Evolutionary conservation across 2,329 filamentous ascomycete species (phyloP).

Genomic region (Malbranchea cinnamomea): DNA sequence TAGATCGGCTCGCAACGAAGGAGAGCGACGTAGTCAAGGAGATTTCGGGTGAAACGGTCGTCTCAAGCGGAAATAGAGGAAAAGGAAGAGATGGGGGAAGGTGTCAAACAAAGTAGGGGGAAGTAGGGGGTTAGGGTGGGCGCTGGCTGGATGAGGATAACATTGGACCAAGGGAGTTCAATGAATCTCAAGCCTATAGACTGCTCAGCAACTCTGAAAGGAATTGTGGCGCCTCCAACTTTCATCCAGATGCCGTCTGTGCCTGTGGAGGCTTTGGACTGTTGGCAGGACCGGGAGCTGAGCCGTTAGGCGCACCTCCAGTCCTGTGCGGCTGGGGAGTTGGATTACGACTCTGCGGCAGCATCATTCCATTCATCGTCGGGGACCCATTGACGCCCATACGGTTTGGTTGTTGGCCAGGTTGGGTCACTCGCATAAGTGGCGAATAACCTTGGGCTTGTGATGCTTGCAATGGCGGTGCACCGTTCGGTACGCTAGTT

Average conservation of each 20-base stretch:
- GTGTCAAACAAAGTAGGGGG: not conserved
- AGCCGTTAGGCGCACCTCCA: conserved; percentile 27
- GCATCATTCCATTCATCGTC: conserved; percentile 29
- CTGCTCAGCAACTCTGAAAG: no score
- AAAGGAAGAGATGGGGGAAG: not conserved
- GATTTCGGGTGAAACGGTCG: no score
- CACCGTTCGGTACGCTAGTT: conserved; percentile 19
- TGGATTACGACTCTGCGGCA: conserved; percentile 29
- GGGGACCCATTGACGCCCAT: conserved; percentile 26
- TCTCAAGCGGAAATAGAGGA: no score
- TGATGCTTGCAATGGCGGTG: conserved; percentile 27
- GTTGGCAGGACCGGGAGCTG: conserved; percentile 23
- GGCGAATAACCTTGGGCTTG: conserved; percentile 38
- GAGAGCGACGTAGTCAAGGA: no score
- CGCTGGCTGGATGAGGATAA: not conserved
- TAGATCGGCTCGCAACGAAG: no score
- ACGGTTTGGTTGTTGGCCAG: conserved; percentile 25
- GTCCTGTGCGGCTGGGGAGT: conserved; percentile 33
- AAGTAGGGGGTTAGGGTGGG: not conserved
- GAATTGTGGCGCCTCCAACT: no score
- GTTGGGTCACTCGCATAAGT: conserved; percentile 38
- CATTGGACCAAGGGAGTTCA: not conserved
- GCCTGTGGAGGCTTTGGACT: conserved; percentile 29
- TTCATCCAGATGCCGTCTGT: conserved; percentile 24
- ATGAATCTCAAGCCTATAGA: no score